Conservation (phyloP, 1,139 yeast genomes). For the Candida sp. region DNA sequence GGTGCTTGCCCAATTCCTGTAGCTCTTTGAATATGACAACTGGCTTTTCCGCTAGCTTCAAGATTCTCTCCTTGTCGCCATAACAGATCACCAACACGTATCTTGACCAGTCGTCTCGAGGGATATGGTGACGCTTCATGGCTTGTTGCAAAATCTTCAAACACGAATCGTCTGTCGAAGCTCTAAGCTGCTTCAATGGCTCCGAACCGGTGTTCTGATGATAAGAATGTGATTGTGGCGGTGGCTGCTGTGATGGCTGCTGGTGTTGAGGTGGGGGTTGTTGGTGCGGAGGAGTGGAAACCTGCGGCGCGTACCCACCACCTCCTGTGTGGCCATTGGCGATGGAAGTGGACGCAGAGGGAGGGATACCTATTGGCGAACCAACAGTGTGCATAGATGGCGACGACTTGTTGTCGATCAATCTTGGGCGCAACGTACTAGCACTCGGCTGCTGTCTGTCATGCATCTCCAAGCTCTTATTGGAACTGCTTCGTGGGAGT, state of each 20-base stretch:
- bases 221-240: not conserved
- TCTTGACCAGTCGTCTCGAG: constrained; percentile 84
- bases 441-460: constrained; percentile 1
- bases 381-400: constrained; percentile 13
- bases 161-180: constrained; percentile 93
- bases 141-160: constrained; percentile 89
- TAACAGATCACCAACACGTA: constrained; percentile 91
- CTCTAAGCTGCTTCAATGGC: constrained; percentile 84
- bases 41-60: constrained; percentile 88
- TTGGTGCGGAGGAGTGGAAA: constrained; percentile 5
- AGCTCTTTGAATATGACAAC: constrained; percentile 87
- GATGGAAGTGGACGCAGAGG: not conserved
- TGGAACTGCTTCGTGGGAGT: constrained; percentile 11
- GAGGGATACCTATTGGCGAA: constrained; percentile 5
- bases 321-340: constrained; percentile 4
- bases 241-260: not conserved
- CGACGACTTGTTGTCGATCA: constrained; percentile 26
- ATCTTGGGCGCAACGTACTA: constrained; percentile 28
- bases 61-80: constrained; percentile 87
- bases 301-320: not conserved
- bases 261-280: constrained; percentile 7
- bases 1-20: constrained; percentile 86
- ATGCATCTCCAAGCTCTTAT: constrained; percentile 9
- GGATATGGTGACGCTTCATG: constrained; percentile 82
- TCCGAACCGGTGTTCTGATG: constrained; percentile 37